These are phyloP conservation scores for Fusarium tricinctum DNA, from an alignment of 2,329 filamentous ascomycete species.

Conservation along the genomic window DNA sequence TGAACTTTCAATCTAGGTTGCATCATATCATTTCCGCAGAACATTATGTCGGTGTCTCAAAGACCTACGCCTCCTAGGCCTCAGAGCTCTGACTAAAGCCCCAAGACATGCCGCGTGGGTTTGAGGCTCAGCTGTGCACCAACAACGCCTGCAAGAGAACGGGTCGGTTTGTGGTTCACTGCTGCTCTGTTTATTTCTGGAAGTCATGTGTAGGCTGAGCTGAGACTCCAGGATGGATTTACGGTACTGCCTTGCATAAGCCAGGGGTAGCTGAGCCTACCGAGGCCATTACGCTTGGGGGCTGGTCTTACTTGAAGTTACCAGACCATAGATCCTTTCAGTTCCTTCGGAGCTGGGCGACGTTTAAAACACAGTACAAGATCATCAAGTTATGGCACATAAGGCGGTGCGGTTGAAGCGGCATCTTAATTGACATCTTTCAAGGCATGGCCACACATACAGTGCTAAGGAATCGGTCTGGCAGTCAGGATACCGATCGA, in stretches of 20 bases:
- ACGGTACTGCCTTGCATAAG: slow-evolving; percentile 23
- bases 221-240: slow-evolving; percentile 22
- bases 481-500: slow-evolving; percentile 28
- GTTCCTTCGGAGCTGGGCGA: slow-evolving; percentile 2
- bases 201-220: slow-evolving; percentile 6
- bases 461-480: slow-evolving; percentile 1
- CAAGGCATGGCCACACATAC: slow-evolving; percentile 24
- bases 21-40: neutral
- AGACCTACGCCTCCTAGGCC: neutral
- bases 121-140: slow-evolving; percentile 28
- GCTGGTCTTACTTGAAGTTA: neutral
- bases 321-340: neutral
- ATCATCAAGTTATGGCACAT: neutral
- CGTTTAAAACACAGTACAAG: neutral
- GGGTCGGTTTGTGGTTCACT: slow-evolving; percentile 1
- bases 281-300: slow-evolving; percentile 8
- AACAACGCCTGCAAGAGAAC: neutral
- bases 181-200: slow-evolving; percentile 27
- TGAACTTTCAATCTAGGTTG: neutral
- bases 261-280: slow-evolving; percentile 22
- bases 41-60: neutral
- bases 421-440: slow-evolving; percentile 31
- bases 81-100: neutral
- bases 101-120: slow-evolving; percentile 18
- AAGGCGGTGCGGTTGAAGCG: slow-evolving; percentile 13